These are phyloP conservation scores for Glomus cerebriforme DNA, from an alignment of 192 early-diverging fungal genomes.

Conservation along the genomic window DNA sequence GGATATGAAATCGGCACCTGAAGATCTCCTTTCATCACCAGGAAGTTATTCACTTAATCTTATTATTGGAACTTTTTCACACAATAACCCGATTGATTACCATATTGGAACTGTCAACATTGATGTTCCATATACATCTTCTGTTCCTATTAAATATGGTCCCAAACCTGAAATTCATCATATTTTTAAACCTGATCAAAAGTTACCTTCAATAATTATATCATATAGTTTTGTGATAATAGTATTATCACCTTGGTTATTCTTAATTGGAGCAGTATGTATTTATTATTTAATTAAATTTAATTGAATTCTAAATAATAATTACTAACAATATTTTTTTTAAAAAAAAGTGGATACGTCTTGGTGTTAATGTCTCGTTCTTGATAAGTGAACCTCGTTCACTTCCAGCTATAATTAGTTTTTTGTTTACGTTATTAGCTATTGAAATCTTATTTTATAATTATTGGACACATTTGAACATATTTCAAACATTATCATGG, in stretches of 20 bases:
- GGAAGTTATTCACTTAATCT: slow-evolving; percentile 29
- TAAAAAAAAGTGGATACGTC: slow-evolving; percentile 37
- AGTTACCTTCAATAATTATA: slow-evolving; percentile 41
- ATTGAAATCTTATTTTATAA: slow-evolving; percentile 46
- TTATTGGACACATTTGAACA: slow-evolving; percentile 49
- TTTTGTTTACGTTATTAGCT: slow-evolving; percentile 37
- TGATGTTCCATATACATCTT: not conserved
- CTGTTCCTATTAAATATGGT: slow-evolving; percentile 30
- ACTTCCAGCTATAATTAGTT: slow-evolving; percentile 32
- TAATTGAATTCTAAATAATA: not conserved
- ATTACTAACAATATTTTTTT: not conserved
- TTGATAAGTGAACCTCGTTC: slow-evolving; percentile 12
- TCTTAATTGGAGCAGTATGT: slow-evolving; percentile 45
- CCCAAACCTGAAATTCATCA: slow-evolving; percentile 49
- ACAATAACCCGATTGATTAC: slow-evolving; percentile 28
- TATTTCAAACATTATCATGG: slow-evolving; percentile 46
- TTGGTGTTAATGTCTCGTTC: slow-evolving; percentile 38
- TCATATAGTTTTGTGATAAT: slow-evolving; percentile 37
- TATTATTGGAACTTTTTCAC: slow-evolving; percentile 34
- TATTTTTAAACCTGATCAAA: slow-evolving; percentile 40
- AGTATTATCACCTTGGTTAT: slow-evolving; percentile 42
- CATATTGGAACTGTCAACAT: slow-evolving; percentile 22
- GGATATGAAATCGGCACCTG: slow-evolving; percentile 19
- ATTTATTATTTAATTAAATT: not conserved
- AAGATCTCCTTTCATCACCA: slow-evolving; percentile 13